Evolutionary conservation across 305 asterid genomes (phyloP), one percentile per base, ranked within the genome.

Genomic region (Petunia hybrid): DNA sequence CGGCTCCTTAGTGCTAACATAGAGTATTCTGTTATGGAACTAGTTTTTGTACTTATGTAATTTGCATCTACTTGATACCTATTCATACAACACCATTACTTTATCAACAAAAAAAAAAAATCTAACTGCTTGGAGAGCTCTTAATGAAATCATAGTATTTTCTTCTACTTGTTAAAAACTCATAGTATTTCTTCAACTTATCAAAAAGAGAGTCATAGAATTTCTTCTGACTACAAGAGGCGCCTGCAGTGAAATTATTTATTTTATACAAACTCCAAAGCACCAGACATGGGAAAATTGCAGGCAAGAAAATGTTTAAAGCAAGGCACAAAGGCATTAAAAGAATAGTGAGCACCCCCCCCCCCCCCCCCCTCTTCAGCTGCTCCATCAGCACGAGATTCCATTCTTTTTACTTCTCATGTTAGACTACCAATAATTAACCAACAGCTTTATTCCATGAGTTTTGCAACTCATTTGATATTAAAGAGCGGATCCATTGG

Each of bases 141-240:
- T 22, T 22, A 22, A 22, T 22, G 31, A 22, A 22, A 22, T 22
- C 31, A 22, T 22, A 22, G 31, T 0, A 22, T 22, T 22, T 22
- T 22, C 31, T 22, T 22, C 31, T 22, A 22, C 31, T 22, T 22
- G 31, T 22, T 22, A 22, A 22, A 22, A 22, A 22, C 31, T 22
- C 31, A 22, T 22, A 22, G 31, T 22, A 22, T 22, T 22, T 22
- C 31, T 22, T 22, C 31, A 22, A 22, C 31, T 22, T 22, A 22
- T 22, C 31, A 22, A 22, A 22, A 22, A 22, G 31, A 22, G 31
- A 22, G 31, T 22, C 31, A 22, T 22, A 22, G 31, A 22, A 22
- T 35, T 46, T 70, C 62, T 73, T 36, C 63, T 73, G 77, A 45
- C 61, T 73, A 51, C 63, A 73, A 42, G 76, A 8, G 40, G 40